Evolutionary conservation across 148 eudicot species (phyloP), one percentile per base, ranked within the genome.

Genomic region (Spergularia bocconei): DNA sequence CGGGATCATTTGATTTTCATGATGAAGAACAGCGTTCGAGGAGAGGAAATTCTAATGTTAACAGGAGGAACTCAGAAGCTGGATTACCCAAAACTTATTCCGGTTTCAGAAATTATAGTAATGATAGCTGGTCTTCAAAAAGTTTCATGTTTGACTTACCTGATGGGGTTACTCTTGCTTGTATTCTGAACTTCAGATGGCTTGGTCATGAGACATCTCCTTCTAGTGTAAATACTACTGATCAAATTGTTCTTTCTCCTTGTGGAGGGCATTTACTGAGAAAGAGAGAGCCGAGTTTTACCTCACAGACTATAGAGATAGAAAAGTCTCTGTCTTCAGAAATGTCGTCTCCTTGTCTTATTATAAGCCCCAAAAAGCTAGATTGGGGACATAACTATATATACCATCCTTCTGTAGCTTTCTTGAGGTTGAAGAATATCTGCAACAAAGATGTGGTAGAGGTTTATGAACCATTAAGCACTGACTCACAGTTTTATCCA

Each of bases 331-430:
- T 75, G 19, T 74, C 78, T 68, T 72, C 72, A 10, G 89, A 83
- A 77, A 66, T 75, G 69, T 84, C 83, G 65, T 72, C 82, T 67
- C 86, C 80, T 16, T 77, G 78, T 82, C 82, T 93, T 62, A 84
- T 80, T 74, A 81, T 94, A 72, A 85, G 72, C 77, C 92, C 92
- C 54, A 74, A 85, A 70, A 47, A 79, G 60, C 86, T 94, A 59
- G 88, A 90, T 75, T 94, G 95, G 97, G 98, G 93, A 68, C 75
- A 82, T n/a, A 84, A 80, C 69, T 82, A 85, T 81, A 69, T 91
- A 65, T 90, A 86, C 79, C 69, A 70, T 82, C 88, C 91, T 59
- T 91, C 90, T 36, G 68, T 84, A 74, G 89, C 90, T 73, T 86
- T 69, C 73, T 59, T 93, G 73, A 82, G 81, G 53, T 72, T 91